Conservation (phyloP, 805 yeast species). For the Ogataea wickerhamii region DNA sequence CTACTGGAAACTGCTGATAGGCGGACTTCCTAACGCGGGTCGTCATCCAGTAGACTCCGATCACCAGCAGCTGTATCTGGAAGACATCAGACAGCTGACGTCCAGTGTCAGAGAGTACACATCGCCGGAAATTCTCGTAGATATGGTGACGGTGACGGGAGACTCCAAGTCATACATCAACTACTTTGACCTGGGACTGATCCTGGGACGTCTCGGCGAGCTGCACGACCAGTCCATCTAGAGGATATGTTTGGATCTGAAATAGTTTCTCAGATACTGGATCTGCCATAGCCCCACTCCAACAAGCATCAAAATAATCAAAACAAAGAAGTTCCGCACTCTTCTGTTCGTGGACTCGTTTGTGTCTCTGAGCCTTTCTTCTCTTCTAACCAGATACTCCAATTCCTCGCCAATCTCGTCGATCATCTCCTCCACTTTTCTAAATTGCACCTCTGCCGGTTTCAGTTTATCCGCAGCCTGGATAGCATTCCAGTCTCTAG, state of each 20-base stretch:
- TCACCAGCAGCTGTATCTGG: conserved; percentile 31
- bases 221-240: conserved; percentile 29
- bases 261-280: conserved; percentile 85
- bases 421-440: conserved; percentile 80
- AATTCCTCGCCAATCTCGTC: conserved; percentile 78
- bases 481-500: conserved; percentile 95
- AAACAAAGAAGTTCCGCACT: conserved; percentile 79
- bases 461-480: conserved; percentile 91
- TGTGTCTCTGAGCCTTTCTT: conserved; percentile 90
- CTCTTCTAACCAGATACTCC: conserved; percentile 81
- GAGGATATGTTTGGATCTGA: conserved; percentile 79
- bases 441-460: conserved; percentile 87
- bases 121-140: conserved; percentile 35
- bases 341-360: conserved; percentile 94
- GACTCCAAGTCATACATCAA: conserved; percentile 35
- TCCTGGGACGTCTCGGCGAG: conserved; percentile 47
- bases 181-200: conserved; percentile 45
- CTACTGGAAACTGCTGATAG: conserved; percentile 39
- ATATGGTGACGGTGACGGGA: conserved; percentile 44
- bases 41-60: conserved; percentile 4
- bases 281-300: conserved; percentile 91
- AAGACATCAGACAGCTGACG: conserved; percentile 34
- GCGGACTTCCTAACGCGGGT: conserved; percentile 10
- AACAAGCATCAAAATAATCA: conserved; percentile 64
- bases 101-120: conserved; percentile 29